phyloP scores from a whole-genome alignment of 2,329 filamentous ascomycete genomes.

The Cadophora sp. region DNA sequence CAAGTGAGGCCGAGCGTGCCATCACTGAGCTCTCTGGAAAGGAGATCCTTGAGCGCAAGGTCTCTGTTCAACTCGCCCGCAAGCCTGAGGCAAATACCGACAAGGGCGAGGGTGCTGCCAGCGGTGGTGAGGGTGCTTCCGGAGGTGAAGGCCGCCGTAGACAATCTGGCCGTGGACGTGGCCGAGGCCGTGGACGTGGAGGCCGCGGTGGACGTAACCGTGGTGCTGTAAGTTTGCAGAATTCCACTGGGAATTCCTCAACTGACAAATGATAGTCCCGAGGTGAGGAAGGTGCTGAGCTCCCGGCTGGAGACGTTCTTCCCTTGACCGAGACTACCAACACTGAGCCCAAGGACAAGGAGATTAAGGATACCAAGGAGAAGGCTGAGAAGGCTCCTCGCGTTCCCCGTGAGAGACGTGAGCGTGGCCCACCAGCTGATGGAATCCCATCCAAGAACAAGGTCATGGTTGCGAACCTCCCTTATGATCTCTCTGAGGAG shows the following conservation, averaged over 20 bases:
- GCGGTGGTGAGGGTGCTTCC: slow-evolving; percentile 72
- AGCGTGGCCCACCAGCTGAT: slow-evolving; percentile 96
- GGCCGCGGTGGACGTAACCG: slow-evolving; percentile 68
- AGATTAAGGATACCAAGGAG: slow-evolving; percentile 52
- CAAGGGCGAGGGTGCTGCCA: slow-evolving; percentile 73
- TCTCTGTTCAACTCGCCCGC: slow-evolving; percentile 97
- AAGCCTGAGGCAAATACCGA: slow-evolving; percentile 89
- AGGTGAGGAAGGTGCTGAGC: slow-evolving; percentile 51
- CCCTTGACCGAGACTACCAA: slow-evolving; percentile 69
- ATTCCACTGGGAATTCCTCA: slow-evolving; percentile 31
- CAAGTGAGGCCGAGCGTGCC: slow-evolving; percentile 92
- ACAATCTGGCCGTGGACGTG: slow-evolving; percentile 69
- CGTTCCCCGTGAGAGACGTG: slow-evolving; percentile 66
- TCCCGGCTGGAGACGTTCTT: slow-evolving; percentile 59
- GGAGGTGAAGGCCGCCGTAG: slow-evolving; percentile 71
- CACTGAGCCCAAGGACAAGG: slow-evolving; percentile 56
- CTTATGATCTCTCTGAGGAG: slow-evolving; percentile 97
- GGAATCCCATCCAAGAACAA: slow-evolving; percentile 99
- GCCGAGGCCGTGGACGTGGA: slow-evolving; percentile 71
- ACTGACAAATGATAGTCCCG: slow-evolving; percentile 39
- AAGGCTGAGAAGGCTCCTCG: slow-evolving; percentile 50
- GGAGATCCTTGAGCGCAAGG: slow-evolving; percentile 98
- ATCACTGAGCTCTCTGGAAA: slow-evolving; percentile 96
- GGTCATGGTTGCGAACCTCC: slow-evolving; percentile 99
- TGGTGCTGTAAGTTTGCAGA: slow-evolving; percentile 63